These are phyloP conservation scores for Aspergillus cristatus DNA, from an alignment of 495 filamentous ascomycete genomes.

Conservation along the genomic window DNA sequence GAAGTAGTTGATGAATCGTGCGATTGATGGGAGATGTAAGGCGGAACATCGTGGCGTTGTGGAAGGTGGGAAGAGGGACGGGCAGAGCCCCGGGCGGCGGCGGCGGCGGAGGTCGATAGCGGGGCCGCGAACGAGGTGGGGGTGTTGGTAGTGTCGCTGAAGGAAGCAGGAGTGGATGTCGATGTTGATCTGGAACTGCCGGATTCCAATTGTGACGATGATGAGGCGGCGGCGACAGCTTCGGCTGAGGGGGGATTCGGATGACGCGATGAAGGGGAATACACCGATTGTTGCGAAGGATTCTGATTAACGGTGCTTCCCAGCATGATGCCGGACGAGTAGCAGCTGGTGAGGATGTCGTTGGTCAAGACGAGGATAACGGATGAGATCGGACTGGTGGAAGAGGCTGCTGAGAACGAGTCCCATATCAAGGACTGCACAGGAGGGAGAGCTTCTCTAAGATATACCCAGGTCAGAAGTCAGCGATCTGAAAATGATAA, in stretches of 20 bases:
- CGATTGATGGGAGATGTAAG: slow-evolving; percentile 28
- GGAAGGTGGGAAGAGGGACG: slow-evolving; percentile 23
- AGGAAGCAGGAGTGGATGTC: background rate
- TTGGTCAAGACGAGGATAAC: background rate
- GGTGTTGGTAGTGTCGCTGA: slow-evolving; percentile 18
- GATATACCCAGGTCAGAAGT: too few species aligned
- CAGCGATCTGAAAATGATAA: too few species aligned
- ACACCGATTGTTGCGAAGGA: too few species aligned
- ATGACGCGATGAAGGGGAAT: slow-evolving; percentile 15
- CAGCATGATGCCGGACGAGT: slow-evolving; percentile 34
- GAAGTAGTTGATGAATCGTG: slow-evolving; percentile 27
- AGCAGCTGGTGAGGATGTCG: slow-evolving; percentile 1
- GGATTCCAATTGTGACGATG: slow-evolving; percentile 16
- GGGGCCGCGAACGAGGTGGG: slow-evolving; percentile 34
- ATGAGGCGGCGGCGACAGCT: too few species aligned
- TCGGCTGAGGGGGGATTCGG: slow-evolving; percentile 5
- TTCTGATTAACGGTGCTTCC: slow-evolving; percentile 35
- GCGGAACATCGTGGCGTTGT: slow-evolving; percentile 26
- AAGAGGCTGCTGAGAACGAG: too few species aligned
- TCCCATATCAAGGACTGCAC: too few species aligned
- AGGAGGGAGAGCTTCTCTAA: too few species aligned
- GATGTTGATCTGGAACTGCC: slow-evolving; percentile 28
- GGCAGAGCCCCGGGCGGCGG: slow-evolving; percentile 18
- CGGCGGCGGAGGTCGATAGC: slow-evolving; percentile 22
- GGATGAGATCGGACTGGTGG: too few species aligned